phyloP scores from a whole-genome alignment of 768 basidiomycete genomes.

The Zangia roseola region DNA sequence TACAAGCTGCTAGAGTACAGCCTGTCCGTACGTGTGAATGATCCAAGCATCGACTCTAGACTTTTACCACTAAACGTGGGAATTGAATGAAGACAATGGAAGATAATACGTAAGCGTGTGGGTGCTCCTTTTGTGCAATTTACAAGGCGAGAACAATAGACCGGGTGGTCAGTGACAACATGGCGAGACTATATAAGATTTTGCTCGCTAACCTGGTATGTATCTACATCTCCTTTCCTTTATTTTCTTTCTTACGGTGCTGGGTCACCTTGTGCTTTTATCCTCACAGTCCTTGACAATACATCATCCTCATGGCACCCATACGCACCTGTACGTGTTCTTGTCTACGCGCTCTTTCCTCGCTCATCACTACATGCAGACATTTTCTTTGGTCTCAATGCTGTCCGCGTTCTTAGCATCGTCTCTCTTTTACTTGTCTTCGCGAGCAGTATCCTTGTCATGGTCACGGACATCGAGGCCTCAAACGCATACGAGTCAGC shows the following conservation, averaged over 20 bases:
- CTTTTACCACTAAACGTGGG: not conserved
- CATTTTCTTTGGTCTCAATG: conserved; percentile 77
- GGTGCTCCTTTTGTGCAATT: not conserved
- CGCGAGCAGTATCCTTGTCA: conserved; percentile 70
- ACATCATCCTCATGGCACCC: conserved; percentile 24
- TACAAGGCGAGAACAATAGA: conserved; percentile 32
- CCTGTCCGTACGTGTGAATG: no score
- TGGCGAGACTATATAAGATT: conserved; percentile 24
- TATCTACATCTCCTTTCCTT: conserved; percentile 8
- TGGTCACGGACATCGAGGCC: conserved; percentile 72
- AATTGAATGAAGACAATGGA: conserved; percentile 27
- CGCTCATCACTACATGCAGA: conserved; percentile 33
- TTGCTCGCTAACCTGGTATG: not conserved
- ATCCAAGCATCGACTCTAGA: no score
- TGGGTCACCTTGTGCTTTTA: conserved; percentile 29
- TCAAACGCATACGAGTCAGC: conserved; percentile 62
- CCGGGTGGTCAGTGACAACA: conserved; percentile 13
- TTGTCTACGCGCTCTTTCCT: not conserved
- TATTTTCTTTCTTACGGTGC: conserved; percentile 25
- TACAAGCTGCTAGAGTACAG: no score
- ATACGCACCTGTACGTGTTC: conserved; percentile 45
- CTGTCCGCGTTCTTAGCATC: conserved; percentile 74
- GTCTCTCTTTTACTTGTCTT: conserved; percentile 78
- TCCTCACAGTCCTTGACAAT: conserved; percentile 15
- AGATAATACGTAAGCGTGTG: conserved; percentile 14